Evolutionary conservation across 1,284 basidiomycete species (phyloP), one percentile per base, ranked within the genome.

Genomic region (Ceratobasidium sp.): DNA sequence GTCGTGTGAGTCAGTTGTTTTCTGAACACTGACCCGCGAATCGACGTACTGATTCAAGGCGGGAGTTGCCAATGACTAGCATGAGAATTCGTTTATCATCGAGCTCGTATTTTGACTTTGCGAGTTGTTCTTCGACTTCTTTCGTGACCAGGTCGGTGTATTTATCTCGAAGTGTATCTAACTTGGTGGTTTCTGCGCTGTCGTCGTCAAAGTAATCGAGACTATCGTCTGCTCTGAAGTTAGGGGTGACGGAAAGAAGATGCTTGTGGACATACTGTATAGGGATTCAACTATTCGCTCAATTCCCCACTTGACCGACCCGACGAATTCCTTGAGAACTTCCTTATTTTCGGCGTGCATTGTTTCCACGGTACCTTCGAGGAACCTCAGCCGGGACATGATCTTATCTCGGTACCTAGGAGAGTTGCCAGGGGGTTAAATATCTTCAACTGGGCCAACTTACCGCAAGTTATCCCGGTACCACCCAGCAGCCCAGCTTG

Each of bases 401-500:
- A 65, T 53, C 31, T 65, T 65, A 29, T 65, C 63, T 43, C 63
- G 63, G 19, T 65, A 65, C 46, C 63, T 65, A 24, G 2, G 19
- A 27, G 9, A 9, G 13, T 11, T 11, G 41, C 48, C 6, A 63
- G 43, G 16, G 2, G 39, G 2, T 11, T 19, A 29, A 3, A 3
- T 1, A 14, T 14, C 8, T 24, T 22, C n/a, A 7, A 31, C 9
- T 16, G 14, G 16, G 13, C n/a, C 39, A 14, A 51, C 1, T 53
- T 53, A 65, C 63, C 34, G 46, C 27, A 65, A 11, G 27, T 65
- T 65, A 24, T 65, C 46, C 29, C 49, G 46, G 16, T 65, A 65
- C 63, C 63, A 65, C 27, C 63, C 63, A 49, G 63, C 63, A 31
- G 63, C 63, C 63, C 63, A 65, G 29, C 63, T 65, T 7, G 6